phyloP scores from a whole-genome alignment of 495 filamentous ascomycete genomes.

The Penicillium steckii region DNA sequence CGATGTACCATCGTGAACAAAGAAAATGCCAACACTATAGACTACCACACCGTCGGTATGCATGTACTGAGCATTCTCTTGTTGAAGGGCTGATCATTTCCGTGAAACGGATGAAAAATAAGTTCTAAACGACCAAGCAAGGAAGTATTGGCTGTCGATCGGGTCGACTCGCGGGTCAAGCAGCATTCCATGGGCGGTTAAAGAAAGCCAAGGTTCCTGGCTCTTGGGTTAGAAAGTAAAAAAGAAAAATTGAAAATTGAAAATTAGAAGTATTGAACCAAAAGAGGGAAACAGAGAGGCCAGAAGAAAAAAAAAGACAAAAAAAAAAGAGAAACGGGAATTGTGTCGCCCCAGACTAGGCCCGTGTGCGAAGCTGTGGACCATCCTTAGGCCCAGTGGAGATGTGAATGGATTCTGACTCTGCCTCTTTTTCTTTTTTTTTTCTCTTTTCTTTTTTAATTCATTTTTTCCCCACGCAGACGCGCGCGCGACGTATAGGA shows the following conservation, averaged over 20 bases:
- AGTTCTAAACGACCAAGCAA: conserved; percentile 1
- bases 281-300: background rate
- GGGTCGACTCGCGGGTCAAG: conserved; percentile 25
- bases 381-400: background rate
- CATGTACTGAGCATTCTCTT: conserved; percentile 5
- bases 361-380: conserved; percentile 17
- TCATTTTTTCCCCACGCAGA: background rate
- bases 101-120: conserved; percentile 18
- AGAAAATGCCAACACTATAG: background rate
- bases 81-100: conserved; percentile 21
- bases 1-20: background rate
- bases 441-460: too few species aligned
- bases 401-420: background rate
- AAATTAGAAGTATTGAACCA: background rate
- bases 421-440: background rate
- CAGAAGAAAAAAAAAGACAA: conserved; percentile 9
- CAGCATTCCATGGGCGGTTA: conserved; percentile 20
- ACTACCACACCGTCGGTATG: background rate
- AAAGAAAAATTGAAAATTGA: background rate
- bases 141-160: conserved; percentile 31
- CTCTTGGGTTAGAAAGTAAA: conserved; percentile 9
- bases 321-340: conserved; percentile 12
- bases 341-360: conserved; percentile 15
- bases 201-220: conserved; percentile 19
- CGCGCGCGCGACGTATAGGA: background rate